Percentiles rank a stretch among this genome's conserved stretches.
Evolutionary conservation across 192 early-diverging fungal species (phyloP).

Genomic region (Umbelopsis ramanniana): DNA sequence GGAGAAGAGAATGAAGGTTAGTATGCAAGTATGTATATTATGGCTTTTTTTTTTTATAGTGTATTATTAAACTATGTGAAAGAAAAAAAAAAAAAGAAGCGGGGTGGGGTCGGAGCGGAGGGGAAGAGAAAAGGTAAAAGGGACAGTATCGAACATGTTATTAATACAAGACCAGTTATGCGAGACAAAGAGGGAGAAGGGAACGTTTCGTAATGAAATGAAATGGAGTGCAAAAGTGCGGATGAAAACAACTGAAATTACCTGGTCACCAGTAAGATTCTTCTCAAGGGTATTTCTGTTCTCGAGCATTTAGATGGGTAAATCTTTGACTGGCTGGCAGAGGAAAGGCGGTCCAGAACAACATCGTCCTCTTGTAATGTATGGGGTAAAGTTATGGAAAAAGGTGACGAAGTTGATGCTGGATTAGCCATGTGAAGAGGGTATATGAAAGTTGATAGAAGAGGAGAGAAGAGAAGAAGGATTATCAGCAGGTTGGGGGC

Average conservation of each 20-base stretch:
- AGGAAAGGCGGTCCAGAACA: constrained; percentile 22
- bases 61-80: not conserved
- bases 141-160: not conserved
- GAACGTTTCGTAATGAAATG: not conserved
- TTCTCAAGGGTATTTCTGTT: constrained; percentile 21
- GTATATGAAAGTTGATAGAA: not conserved
- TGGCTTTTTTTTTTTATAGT: not conserved
- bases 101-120: not conserved
- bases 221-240: not conserved
- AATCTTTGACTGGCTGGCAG: constrained; percentile 23
- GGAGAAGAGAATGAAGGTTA: not conserved
- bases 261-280: constrained; percentile 24
- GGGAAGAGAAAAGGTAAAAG: not conserved
- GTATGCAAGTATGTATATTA: not conserved
- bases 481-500: not conserved
- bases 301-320: constrained; percentile 19
- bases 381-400: constrained; percentile 1
- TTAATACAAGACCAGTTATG: constrained; percentile 20
- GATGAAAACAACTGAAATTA: not conserved
- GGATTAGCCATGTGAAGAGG: constrained; percentile 17
- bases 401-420: constrained; percentile 21
- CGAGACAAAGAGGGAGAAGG: not conserved
- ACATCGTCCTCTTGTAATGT: constrained; percentile 20
- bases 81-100: not conserved
- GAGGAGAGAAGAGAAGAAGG: constrained; percentile 1